Conservation (phyloP, 1,284 basidiomycete genomes). For the Irpex sp. region DNA sequence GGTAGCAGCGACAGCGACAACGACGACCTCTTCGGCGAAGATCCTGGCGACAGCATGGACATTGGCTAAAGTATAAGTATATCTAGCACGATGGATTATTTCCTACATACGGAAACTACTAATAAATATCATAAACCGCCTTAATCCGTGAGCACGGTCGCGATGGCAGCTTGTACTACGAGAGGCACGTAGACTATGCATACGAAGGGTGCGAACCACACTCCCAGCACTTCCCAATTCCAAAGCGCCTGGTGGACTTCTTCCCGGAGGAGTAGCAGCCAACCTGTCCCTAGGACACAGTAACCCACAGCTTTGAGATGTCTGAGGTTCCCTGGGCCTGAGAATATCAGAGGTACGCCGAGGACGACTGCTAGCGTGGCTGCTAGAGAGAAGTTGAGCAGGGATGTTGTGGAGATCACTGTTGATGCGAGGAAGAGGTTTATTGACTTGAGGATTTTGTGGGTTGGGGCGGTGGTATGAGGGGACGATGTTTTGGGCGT, state of each 20-base stretch:
- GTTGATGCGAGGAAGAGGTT: conserved; percentile 79
- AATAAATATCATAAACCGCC: background rate
- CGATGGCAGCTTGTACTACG: conserved; percentile 62
- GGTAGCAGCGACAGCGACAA: conserved; percentile 34
- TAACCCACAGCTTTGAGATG: conserved; percentile 42
- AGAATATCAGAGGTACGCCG: conserved; percentile 55
- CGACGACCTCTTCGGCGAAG: conserved; percentile 63
- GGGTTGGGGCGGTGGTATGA: conserved; percentile 34
- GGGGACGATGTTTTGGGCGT: conserved; percentile 3
- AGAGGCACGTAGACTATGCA: conserved; percentile 71
- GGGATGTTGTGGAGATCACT: conserved; percentile 78
- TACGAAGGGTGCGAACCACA: conserved; percentile 75
- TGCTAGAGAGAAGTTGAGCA: conserved; percentile 89
- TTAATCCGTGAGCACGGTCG: conserved; percentile 39
- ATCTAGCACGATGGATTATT: conserved; percentile 3
- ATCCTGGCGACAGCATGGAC: conserved; percentile 38
- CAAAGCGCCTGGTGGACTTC: conserved; percentile 50
- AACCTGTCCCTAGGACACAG: conserved; percentile 49
- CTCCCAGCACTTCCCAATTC: conserved; percentile 69
- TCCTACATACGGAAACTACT: conserved; percentile 17
- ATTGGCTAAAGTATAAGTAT: conserved; percentile 27
- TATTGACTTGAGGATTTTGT: conserved; percentile 61
- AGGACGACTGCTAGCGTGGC: conserved; percentile 61
- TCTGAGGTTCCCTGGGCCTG: conserved; percentile 31
- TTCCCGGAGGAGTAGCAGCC: conserved; percentile 43